These are phyloP conservation scores for Lathyrus tuberosus DNA, from an alignment of 306 rosid species.

Conservation along the genomic window DNA sequence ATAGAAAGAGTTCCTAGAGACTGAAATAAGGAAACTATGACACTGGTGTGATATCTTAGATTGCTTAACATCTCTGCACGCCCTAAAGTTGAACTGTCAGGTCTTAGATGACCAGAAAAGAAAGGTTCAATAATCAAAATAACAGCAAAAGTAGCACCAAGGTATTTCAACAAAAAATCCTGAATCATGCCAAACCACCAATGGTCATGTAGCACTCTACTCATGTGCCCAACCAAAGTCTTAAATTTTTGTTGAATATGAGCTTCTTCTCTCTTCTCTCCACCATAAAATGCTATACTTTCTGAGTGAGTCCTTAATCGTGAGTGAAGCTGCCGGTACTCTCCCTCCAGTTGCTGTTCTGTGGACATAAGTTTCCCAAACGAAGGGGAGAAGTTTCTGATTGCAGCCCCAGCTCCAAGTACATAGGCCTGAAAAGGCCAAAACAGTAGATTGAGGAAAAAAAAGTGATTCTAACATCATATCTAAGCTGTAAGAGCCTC, in stretches of 20 bases:
- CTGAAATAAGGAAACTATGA: slow-evolving; percentile 88
- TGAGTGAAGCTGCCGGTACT: slow-evolving; percentile 92
- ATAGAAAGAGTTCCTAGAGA: slow-evolving; percentile 95
- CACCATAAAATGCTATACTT: slow-evolving; percentile 97
- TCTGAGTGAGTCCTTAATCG: slow-evolving; percentile 96
- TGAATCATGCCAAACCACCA: slow-evolving; percentile 99
- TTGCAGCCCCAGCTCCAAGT: slow-evolving; percentile 76
- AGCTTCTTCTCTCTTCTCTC: slow-evolving; percentile 86
- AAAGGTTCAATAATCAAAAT: slow-evolving; percentile 94
- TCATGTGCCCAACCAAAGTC: slow-evolving; percentile 65
- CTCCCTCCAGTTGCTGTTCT: slow-evolving; percentile 98
- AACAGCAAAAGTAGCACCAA: slow-evolving; percentile 98
- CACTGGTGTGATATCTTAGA: slow-evolving; percentile 98
- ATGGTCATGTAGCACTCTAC: slow-evolving; percentile 77
- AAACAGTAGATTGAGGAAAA: slow-evolving; percentile 33
- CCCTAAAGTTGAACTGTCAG: slow-evolving; percentile 95
- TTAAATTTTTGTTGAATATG: slow-evolving; percentile 87
- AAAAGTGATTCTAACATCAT: slow-evolving; percentile 31
- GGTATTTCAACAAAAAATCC: slow-evolving; percentile 90
- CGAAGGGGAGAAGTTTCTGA: slow-evolving; percentile 91
- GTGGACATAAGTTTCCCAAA: slow-evolving; percentile 90
- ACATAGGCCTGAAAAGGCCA: slow-evolving; percentile 81
- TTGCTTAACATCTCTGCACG: slow-evolving; percentile 99
- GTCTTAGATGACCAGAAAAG: slow-evolving; percentile 89
- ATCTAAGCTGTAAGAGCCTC: slow-evolving; percentile 27